Evolutionary conservation across 176 grass and related monocot species (phyloP).

Genomic region (Cocos nucifera): DNA sequence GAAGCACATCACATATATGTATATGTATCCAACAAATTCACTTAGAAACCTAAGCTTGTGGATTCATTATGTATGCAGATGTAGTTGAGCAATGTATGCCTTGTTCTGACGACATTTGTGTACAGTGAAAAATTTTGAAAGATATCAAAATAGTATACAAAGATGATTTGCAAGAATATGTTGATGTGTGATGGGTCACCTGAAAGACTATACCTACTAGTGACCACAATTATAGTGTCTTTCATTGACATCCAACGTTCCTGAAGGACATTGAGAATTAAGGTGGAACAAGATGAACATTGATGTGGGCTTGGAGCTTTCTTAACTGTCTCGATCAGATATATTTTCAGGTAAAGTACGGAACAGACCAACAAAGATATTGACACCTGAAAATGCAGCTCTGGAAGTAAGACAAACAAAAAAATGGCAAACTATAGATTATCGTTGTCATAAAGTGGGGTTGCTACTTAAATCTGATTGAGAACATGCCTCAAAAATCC

Average conservation of each 20-base stretch:
- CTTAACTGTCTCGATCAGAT: conserved; percentile 55
- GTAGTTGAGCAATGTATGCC: too few species aligned
- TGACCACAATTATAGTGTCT: conserved; percentile 40
- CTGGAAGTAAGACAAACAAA: not conserved
- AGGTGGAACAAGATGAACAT: conserved; percentile 25
- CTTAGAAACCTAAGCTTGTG: too few species aligned
- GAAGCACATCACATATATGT: too few species aligned
- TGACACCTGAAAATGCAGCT: conserved; percentile 36
- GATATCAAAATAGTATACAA: not conserved
- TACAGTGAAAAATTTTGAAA: conserved; percentile 9
- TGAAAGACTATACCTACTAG: conserved; percentile 29
- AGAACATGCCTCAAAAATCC: conserved; percentile 61
- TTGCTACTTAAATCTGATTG: too few species aligned
- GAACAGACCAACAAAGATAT: conserved; percentile 44
- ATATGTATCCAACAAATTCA: too few species aligned
- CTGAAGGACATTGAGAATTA: conserved; percentile 30
- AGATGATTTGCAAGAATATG: not conserved
- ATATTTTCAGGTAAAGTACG: conserved; percentile 69
- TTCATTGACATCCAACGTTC: conserved; percentile 56
- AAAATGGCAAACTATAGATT: not conserved
- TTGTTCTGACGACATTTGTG: too few species aligned
- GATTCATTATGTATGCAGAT: too few species aligned
- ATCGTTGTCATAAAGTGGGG: too few species aligned
- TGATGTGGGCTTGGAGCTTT: conserved; percentile 21
- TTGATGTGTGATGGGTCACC: not conserved